Base-by-base conservation (phyloP, 495 filamentous ascomycete genomes). In the Penicillium pancosmium region DNA sequence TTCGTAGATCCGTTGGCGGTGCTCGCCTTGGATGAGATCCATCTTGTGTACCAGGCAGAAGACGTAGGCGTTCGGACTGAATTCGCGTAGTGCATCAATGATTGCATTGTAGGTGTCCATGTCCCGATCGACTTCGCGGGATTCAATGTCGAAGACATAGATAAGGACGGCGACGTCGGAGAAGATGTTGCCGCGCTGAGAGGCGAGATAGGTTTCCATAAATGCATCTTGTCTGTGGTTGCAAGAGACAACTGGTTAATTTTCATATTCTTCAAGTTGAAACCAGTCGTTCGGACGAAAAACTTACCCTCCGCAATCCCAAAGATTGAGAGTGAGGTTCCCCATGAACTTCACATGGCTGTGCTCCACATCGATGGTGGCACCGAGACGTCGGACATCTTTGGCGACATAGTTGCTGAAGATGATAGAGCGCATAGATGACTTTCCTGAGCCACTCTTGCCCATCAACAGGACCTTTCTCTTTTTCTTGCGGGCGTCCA, bases 61-160 rank as follows among this genome's bases (percentile, higher is more conserved):
- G 62, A 98, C 85, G 63, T 88, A 86, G 50, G 94, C 93, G 9
- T 80, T 80, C 46, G 90, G 89, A 21, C 88, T 92, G 79, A 87
- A 94, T 73, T 97, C 92, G 34, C 83, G 78, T 34, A 98, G 80
- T 0, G 94, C 94, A 52, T 85, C 79, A 67, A 97, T 91, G 68
- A 97, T 91, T 56, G 88, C 84, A 54, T 83, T 86, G 75, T 97
- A 98, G 38, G 90, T 94, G 53, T 92, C 84, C 47, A 97, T 84
- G 71, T 98, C 95, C 57, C 91, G 86, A 19, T 92, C 89, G 61
- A 96, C 91, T 68, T 97, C 94, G 62, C 91, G 88, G 21, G 91
- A 95, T 71, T 97, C 94, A 59, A 97, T 93, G 71, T 98, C 94
- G 76, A 98, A 98, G 68, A 98, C 95, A 78, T 97, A 98, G 78